Percentiles rank a stretch among this genome's conserved stretches.
phyloP scores from a whole-genome alignment of 495 filamentous ascomycete species.

The Pseudomonodictys pantanalensis region DNA sequence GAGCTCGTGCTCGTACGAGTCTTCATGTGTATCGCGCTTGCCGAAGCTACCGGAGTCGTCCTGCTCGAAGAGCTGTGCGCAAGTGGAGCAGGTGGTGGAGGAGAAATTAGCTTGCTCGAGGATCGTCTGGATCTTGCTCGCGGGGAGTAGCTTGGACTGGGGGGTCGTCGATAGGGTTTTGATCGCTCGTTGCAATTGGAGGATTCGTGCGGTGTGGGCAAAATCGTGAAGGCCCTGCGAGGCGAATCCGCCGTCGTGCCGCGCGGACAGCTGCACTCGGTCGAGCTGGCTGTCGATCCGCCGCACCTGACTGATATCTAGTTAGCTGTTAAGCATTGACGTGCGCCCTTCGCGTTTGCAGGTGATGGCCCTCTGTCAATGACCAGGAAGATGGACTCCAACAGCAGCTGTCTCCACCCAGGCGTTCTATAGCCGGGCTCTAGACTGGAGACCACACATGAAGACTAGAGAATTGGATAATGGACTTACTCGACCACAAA shows the following conservation, averaged over 20 bases:
- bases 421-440: no score
- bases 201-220: conserved; percentile 30
- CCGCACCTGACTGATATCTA: conserved; percentile 64
- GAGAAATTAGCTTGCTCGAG: conserved; percentile 57
- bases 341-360: not conserved
- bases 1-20: conserved; percentile 64
- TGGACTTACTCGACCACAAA: conserved; percentile 36
- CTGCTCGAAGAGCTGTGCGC: conserved; percentile 30
- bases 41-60: conserved; percentile 23
- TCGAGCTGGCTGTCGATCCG: conserved; percentile 78
- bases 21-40: not conserved
- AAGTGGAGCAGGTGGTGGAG: conserved; percentile 31
- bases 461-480: not conserved
- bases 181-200: conserved; percentile 59
- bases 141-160: conserved; percentile 50
- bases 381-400: no score
- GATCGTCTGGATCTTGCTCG: conserved; percentile 54
- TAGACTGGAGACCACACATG: no score
- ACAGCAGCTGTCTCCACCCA: no score
- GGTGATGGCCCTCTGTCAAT: no score
- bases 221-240: conserved; percentile 32
- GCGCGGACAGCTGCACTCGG: conserved; percentile 57
- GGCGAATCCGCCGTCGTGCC: conserved; percentile 36
- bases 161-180: conserved; percentile 66
- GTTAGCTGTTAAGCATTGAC: conserved; percentile 5